Evolutionary conservation across 2,329 filamentous ascomycete species (phyloP).

Genomic region (Colletotrichum tamarilloi): DNA sequence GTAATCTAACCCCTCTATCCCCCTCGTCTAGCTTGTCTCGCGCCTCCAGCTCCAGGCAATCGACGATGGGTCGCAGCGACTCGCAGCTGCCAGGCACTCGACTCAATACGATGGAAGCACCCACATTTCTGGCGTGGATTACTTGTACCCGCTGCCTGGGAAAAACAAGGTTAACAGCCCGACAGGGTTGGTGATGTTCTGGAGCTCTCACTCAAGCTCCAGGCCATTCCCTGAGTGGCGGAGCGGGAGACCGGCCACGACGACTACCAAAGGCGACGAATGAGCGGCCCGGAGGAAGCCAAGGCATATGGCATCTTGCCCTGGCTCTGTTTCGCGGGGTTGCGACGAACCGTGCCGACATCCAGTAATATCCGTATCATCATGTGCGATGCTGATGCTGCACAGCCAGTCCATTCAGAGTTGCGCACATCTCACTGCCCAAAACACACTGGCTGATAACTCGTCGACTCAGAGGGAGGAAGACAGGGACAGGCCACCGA

Average conservation of each 20-base stretch:
- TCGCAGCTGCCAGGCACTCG: constrained; percentile 20
- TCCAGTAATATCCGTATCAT: constrained; percentile 8
- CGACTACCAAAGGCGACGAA: constrained; percentile 17
- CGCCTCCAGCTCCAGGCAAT: constrained; percentile 13
- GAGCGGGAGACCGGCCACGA: constrained; percentile 14
- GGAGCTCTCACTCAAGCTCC: not conserved
- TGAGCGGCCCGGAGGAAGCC: constrained; percentile 13
- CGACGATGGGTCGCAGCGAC: constrained; percentile 27
- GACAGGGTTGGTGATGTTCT: constrained; percentile 1
- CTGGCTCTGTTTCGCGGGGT: constrained; percentile 27
- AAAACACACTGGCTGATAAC: not conserved
- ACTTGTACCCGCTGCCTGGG: not conserved
- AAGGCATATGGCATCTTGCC: constrained; percentile 26
- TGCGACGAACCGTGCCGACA: constrained; percentile 14
- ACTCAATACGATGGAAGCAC: not conserved
- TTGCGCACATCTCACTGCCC: constrained; percentile 6
- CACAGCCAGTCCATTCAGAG: constrained; percentile 8
- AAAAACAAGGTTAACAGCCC: constrained; percentile 15
- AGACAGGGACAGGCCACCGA: constrained; percentile 10
- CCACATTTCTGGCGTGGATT: constrained; percentile 1
- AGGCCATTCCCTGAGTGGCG: constrained; percentile 18
- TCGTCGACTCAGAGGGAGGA: not conserved
- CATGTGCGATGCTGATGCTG: not conserved
- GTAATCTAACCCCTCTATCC: constrained; percentile 24
- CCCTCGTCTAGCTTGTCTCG: constrained; percentile 23